Percentiles rank a stretch among this genome's conserved stretches.
Evolutionary conservation across 192 early-diverging fungal genomes (phyloP).

Genomic region (Coemansia erecta): DNA sequence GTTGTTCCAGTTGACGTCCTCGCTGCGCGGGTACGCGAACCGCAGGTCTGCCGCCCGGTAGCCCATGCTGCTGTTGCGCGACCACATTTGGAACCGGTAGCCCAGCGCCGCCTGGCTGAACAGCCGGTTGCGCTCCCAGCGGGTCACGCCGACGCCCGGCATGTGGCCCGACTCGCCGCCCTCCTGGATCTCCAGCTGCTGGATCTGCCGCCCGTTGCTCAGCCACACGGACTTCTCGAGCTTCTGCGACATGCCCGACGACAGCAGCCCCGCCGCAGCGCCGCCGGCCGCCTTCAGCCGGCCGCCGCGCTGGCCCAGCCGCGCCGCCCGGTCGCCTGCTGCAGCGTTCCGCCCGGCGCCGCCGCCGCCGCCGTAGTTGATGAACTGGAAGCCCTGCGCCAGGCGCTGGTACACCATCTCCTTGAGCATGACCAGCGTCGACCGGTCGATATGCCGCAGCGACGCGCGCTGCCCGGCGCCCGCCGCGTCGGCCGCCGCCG

Average conservation of each 20-base stretch:
- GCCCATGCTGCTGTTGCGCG: constrained; percentile 61
- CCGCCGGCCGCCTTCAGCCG: constrained; percentile 11
- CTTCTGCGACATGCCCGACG: constrained; percentile 12
- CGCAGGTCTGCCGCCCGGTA: constrained; percentile 60
- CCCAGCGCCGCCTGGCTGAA: constrained; percentile 59
- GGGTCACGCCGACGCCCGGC: constrained; percentile 75
- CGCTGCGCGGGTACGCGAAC: constrained; percentile 75
- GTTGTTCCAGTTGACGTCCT: constrained; percentile 91
- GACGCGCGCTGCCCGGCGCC: not conserved
- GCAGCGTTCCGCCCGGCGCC: too few species aligned
- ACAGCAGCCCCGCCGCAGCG: constrained; percentile 8
- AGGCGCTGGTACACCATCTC: constrained; percentile 90
- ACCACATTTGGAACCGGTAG: constrained; percentile 84
- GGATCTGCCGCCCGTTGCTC: constrained; percentile 89
- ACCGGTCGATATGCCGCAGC: constrained; percentile 20
- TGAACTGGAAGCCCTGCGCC: constrained; percentile 89
- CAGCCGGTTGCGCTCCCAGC: constrained; percentile 69
- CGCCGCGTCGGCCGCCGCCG: not conserved
- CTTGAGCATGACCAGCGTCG: constrained; percentile 62
- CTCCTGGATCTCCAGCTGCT: constrained; percentile 72
- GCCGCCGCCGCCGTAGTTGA: constrained; percentile 43
- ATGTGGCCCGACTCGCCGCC: constrained; percentile 58
- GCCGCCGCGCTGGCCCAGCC: constrained; percentile 1
- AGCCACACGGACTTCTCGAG: constrained; percentile 60
- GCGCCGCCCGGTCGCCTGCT: not conserved